Base-by-base conservation (phyloP, 2,329 filamentous ascomycete genomes). In the Ascochyta koolunga region DNA sequence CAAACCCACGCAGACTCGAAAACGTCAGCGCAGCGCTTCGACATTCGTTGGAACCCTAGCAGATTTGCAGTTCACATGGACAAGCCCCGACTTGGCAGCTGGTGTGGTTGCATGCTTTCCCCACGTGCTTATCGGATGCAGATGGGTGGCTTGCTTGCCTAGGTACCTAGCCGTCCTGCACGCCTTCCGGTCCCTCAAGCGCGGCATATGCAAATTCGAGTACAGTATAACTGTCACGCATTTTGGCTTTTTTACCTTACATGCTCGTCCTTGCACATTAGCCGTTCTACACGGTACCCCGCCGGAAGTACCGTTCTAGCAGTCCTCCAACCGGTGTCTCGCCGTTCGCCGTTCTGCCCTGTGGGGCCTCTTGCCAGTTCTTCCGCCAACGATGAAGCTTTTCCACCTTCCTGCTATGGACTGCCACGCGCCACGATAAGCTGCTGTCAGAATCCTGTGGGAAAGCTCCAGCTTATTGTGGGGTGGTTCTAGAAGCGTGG, bases 91-190 rank as follows among this genome's bases (percentile, higher is more conserved):
- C 65, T 68, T 62, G 62, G 68, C 66, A 60, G 42, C 45, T 56
- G 48, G 47, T 57, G 56, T 58, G 47, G 56, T 62, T 58, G 58
- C 52, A 52, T 63, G 51, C 55, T 54, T 39, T 54, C 66, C 69
- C 70, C 70, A 72, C 71, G 70, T 71, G 69, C 70, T 71, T 70
- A 71, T 73, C 66, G 54, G 56, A 33, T 13, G 21, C 44, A 35
- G 33, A 31, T 54, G 50, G 44, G 21, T 54, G 50, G 44, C 39
- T 54, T 39, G 21, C 5, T 9, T 11, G 25, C 37, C 10, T 5
- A 21, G 35, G 5, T 8, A 24, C 8, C 22, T n/a, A n/a, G n/a
- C n/a, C n/a, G n/a, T n/a, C n/a, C n/a, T n/a, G 22, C 22, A 8
- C 22, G 22, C 22, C 22, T 24, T 24, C 22, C 22, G 22, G 22